Conservation (phyloP, 139 green algal species). For the Pleodorina starrii region DNA sequence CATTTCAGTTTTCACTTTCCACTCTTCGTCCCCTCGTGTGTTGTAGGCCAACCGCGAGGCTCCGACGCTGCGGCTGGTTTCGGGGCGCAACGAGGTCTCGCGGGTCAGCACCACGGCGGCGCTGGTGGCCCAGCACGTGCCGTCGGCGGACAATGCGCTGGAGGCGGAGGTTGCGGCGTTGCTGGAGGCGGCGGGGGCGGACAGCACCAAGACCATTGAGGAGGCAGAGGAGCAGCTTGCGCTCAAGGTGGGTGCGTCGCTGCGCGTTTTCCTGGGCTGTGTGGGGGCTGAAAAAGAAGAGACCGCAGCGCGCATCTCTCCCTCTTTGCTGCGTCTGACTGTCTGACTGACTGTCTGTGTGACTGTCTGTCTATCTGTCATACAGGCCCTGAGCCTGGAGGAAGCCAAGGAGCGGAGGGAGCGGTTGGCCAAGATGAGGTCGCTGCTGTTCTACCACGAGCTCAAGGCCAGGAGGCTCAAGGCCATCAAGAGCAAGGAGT, state of each 20-base stretch:
- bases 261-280: no score
- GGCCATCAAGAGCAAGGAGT: constrained; percentile 70
- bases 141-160: constrained; percentile 72
- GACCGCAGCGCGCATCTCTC: no score
- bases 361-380: no score
- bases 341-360: no score
- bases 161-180: constrained; percentile 91
- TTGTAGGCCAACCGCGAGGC: constrained; percentile 91
- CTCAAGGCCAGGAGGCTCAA: constrained; percentile 87
- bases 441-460: constrained; percentile 95
- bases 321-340: no score
- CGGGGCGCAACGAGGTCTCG: constrained; percentile 58
- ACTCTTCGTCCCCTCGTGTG: background rate
- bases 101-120: constrained; percentile 70
- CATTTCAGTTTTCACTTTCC: no score
- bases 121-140: constrained; percentile 76
- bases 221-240: constrained; percentile 84
- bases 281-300: no score
- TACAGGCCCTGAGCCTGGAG: constrained; percentile 79
- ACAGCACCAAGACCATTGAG: constrained; percentile 66
- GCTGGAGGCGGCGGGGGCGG: constrained; percentile 74
- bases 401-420: constrained; percentile 82
- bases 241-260: constrained; percentile 75
- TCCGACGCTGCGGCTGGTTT: constrained; percentile 86
- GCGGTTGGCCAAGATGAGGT: constrained; percentile 84